Evolutionary conservation across 2,329 filamentous ascomycete species (phyloP).

Genomic region (Talaromyces amestolkiae): DNA sequence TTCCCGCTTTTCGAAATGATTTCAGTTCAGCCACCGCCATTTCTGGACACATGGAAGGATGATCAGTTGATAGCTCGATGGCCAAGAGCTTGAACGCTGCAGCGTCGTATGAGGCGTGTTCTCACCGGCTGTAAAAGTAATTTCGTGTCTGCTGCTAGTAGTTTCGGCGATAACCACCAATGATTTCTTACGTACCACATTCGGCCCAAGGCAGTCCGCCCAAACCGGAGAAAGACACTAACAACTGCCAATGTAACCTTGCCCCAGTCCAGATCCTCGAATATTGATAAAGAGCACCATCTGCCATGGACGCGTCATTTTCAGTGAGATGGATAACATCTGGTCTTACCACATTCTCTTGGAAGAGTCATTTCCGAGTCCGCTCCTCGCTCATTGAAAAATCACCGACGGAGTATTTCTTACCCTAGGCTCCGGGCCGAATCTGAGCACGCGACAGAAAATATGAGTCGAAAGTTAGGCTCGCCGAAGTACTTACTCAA

Average conservation of each 20-base stretch:
- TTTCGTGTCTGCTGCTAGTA: neutral
- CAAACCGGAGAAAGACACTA: neutral
- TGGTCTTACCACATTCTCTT: too few species aligned
- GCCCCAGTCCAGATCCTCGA: neutral
- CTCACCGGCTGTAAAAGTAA: neutral
- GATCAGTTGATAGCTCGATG: neutral
- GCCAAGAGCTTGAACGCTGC: neutral
- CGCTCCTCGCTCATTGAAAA: too few species aligned
- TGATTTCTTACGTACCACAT: neutral
- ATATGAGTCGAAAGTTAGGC: too few species aligned
- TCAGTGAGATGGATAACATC: too few species aligned
- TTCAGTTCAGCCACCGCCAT: neutral
- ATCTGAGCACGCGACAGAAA: too few species aligned
- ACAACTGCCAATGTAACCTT: neutral
- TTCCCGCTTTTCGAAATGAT: neutral
- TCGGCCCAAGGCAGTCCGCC: neutral
- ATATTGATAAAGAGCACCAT: neutral
- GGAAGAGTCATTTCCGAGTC: too few species aligned
- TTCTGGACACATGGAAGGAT: neutral
- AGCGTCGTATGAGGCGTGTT: neutral
- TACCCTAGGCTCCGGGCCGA: too few species aligned
- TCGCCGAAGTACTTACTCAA: too few species aligned
- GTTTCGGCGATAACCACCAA: neutral
- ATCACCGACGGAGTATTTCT: too few species aligned
- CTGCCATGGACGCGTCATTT: too few species aligned